These are phyloP conservation scores for Xenosphaeropsis pyriputrescens DNA, from an alignment of 2,329 filamentous ascomycete species.

Conservation along the genomic window DNA sequence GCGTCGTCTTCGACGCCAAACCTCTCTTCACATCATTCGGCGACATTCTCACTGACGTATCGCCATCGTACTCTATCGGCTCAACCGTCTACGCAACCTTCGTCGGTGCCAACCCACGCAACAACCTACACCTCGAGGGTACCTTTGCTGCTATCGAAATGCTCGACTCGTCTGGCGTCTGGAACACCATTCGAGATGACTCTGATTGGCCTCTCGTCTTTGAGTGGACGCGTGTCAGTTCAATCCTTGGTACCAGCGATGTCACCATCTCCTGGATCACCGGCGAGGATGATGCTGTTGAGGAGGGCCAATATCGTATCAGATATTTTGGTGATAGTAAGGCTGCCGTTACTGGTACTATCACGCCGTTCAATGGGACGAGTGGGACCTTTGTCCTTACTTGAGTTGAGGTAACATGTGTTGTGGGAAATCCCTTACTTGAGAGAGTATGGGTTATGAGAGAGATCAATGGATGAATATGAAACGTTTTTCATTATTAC, in stretches of 20 bases:
- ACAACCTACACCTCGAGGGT: slow-evolving; percentile 64
- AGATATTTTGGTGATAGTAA: slow-evolving; percentile 80
- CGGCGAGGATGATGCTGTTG: slow-evolving; percentile 34
- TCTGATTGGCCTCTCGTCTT: slow-evolving; percentile 74
- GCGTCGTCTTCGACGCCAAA: slow-evolving; percentile 59
- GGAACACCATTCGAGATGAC: slow-evolving; percentile 58
- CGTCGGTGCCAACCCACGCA: slow-evolving; percentile 78
- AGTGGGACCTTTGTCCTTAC: slow-evolving; percentile 34
- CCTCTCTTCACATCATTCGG: slow-evolving; percentile 58
- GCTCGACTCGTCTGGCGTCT: slow-evolving; percentile 30
- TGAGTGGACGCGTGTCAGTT: slow-evolving; percentile 61
- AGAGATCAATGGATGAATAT: too few relatives aligned
- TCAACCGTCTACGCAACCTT: slow-evolving; percentile 53
- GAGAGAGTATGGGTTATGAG: too few relatives aligned
- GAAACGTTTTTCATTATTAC: too few relatives aligned
- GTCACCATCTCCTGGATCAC: slow-evolving; percentile 74
- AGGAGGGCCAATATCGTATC: slow-evolving; percentile 56
- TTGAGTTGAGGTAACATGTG: too few relatives aligned
- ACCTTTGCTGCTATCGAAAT: slow-evolving; percentile 69
- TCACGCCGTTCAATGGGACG: slow-evolving; percentile 55
- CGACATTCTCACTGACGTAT: slow-evolving; percentile 39
- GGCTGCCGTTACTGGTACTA: slow-evolving; percentile 38
- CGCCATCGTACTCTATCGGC: slow-evolving; percentile 41
- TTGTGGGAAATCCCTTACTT: too few relatives aligned
- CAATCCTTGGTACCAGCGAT: slow-evolving; percentile 58